Evolutionary conservation across 2,329 filamentous ascomycete genomes (phyloP), one percentile per base, ranked within the genome.

Genomic region (Esteya vermicola): DNA sequence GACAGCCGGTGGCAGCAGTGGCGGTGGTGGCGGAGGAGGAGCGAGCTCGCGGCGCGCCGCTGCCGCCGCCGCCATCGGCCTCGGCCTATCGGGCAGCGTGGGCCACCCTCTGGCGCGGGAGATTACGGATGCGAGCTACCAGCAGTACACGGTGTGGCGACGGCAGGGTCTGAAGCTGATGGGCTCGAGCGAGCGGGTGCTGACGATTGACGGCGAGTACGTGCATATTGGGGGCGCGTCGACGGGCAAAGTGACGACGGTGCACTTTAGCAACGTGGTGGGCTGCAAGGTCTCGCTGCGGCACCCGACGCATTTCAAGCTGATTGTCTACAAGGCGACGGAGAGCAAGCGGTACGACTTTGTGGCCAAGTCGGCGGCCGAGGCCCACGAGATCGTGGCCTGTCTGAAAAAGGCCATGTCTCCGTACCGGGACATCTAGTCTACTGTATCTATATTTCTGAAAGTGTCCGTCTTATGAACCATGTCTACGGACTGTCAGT

Each of bases 341-440:
- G 83, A 88, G 60, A 79, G 71, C 45, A 89, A 89, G 61, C 62
- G 83, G 44, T 91, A 91, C 57, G 84, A 91, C 48, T 91, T 91
- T 55, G 84, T 89, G 58, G 77, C 82, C n/a, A 74, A 71, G 48
- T 80, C 66, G 47, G 65, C 70, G 10, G 73, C 77, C 23, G 82
- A 88, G 58, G 83, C 84, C 33, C 65, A 72, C n/a, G 81, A 85
- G 54, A 85, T 91, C 54, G 82, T 89, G 22, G 68, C 64, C 42
- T 82, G 86, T 61, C 73, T 91, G 45, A 83, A 82, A 59, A 84
- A 76, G 58, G 81, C 81, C 23, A 77, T 85, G 39, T 72, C 75
- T 26, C 75, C 78, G 20, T 82, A 81, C 51, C 58, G 68, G 34
- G 69, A 74, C 42, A 63, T 67, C 19, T 32, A 21, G 21, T n/a